These are phyloP conservation scores for Erodium trifolium DNA, from an alignment of 441 rosid genomes.

Conservation along the genomic window DNA sequence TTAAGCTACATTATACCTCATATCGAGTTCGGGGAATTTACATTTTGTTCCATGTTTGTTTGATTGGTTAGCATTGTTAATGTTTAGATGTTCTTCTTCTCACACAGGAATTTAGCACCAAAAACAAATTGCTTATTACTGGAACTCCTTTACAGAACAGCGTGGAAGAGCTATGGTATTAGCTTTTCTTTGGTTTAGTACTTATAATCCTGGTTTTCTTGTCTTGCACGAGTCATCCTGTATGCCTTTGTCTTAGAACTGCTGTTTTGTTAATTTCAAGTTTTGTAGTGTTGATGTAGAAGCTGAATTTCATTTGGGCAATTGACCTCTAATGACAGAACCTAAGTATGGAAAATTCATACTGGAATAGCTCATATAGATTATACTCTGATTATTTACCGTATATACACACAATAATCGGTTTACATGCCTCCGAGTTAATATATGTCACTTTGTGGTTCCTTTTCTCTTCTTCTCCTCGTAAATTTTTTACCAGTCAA, in stretches of 20 bases:
- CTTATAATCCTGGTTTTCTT: constrained; percentile 1
- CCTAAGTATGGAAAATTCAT: neutral
- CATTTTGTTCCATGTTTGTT: neutral
- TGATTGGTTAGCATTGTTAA: constrained; percentile 15
- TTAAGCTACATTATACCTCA: constrained; percentile 6
- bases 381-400: neutral
- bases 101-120: constrained; percentile 89
- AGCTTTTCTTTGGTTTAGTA: constrained; percentile 9
- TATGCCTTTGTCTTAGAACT: neutral
- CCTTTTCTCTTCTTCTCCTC: neutral
- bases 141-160: constrained; percentile 99
- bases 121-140: constrained; percentile 94
- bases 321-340: neutral
- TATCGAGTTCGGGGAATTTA: constrained; percentile 1
- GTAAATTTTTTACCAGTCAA: neutral
- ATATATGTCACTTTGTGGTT: neutral
- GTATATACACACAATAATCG: neutral
- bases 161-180: constrained; percentile 96
- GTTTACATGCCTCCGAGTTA: neutral
- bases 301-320: neutral
- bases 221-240: neutral
- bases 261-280: neutral
- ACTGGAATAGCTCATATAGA: neutral
- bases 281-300: neutral
- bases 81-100: constrained; percentile 17